These are phyloP conservation scores for Heritiera littoralis DNA, from an alignment of 345 rosid genomes.

Conservation along the genomic window DNA sequence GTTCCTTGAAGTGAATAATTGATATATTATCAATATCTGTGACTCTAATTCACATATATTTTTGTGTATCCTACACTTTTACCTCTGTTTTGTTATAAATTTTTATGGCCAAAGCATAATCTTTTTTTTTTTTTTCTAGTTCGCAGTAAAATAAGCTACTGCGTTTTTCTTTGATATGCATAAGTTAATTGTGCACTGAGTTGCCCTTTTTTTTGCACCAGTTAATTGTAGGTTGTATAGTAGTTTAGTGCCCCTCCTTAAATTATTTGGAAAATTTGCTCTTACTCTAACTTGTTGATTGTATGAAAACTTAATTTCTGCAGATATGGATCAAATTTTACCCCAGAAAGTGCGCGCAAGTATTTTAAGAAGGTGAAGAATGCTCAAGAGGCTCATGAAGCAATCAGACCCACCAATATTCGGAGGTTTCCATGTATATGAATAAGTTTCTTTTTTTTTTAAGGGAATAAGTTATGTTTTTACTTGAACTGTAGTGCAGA, in stretches of 20 bases:
- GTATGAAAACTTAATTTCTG: slow-evolving; percentile 24
- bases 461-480: background rate
- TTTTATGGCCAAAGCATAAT: too few relatives aligned
- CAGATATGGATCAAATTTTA: slow-evolving; percentile 77
- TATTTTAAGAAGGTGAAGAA: slow-evolving; percentile 94
- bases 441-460: too few relatives aligned
- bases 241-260: background rate
- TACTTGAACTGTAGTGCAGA: slow-evolving; percentile 11
- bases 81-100: too few relatives aligned
- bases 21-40: background rate
- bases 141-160: background rate
- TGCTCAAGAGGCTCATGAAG: slow-evolving; percentile 99
- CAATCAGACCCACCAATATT: slow-evolving; percentile 90
- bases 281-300: slow-evolving; percentile 8
- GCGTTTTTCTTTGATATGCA: background rate
- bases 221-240: background rate
- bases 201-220: too few relatives aligned
- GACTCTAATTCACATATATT: background rate
- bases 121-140: slow-evolving; percentile 15
- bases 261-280: background rate
- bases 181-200: too few relatives aligned
- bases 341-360: slow-evolving; percentile 60
- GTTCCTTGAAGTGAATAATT: slow-evolving; percentile 2
- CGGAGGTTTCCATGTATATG: slow-evolving; percentile 75
- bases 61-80: too few relatives aligned